Evolutionary conservation across 805 yeast species (phyloP), one percentile per base, ranked within the genome.

Genomic region (Candida adriatica): DNA sequence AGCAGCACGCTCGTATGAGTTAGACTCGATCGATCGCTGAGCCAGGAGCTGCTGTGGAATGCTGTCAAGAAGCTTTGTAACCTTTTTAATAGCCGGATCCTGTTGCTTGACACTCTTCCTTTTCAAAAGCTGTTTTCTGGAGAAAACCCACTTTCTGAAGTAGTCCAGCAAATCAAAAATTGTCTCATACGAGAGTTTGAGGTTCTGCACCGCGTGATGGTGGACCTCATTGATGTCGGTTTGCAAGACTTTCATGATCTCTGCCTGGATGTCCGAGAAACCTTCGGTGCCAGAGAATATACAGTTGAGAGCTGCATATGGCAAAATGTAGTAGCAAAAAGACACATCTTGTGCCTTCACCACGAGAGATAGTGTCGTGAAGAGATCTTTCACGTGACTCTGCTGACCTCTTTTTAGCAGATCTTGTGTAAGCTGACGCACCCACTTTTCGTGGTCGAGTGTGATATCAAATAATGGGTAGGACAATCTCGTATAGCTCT

Each of bases 1-100:
- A 6, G 90, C 75, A 0, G 97, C 87, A 27, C 97, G 64, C 41
- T 94, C 96, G 49, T 75, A 86, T 0, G 94, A 78, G 27, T 76
- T 83, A 38, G 94, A 83, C 41, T 86, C 86, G 2, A 86, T 70
- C 0, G 96, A 81, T 31, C 92, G 66, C 21, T 68, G 64, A 0
- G 95, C 96, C 46, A 92, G 64, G 15, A 82, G 50, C 22, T 73
- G 76, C 18, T 78, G 73, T 0, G 95, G 83, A 8, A 88, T 68
- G 3, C 58, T 49, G 2, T 57, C 58, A 9, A 86, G 52, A 35
- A 86, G 72, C 1, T 34, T 30, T 27, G 66, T 66, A 4, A 75
- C 74, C 46, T 60, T 34, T 19, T 34, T 23, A 41, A 60, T 39
- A 39, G 60, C 32, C 51, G 61, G 26, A 49, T 59, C 43, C 48